Evolutionary conservation across 345 rosid species (phyloP), one percentile per base, ranked within the genome.

Genomic region (Lumnitzera littorea): DNA sequence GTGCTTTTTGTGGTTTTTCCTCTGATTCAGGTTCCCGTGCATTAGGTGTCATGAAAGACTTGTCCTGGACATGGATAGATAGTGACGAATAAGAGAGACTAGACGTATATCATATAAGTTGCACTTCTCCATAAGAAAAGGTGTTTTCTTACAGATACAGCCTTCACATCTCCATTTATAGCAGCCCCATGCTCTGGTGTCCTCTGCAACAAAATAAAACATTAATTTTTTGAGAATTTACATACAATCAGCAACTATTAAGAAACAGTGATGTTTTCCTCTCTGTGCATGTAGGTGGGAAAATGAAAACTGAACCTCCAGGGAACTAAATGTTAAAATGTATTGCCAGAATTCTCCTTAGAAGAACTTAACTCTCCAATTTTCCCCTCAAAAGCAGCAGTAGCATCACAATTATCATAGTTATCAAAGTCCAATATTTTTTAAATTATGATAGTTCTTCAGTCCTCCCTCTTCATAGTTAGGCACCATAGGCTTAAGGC

Each of bases 1-100:
- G 95, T 62, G 80, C 74, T 68, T 94, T 94, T 76, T 90, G 99
- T 62, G 97, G 99, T 66, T 86, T 94, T 72, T 90, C 97, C 76
- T 94, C 99, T 31, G 96, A 91, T 72, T 90, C 99, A 62, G 95
- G 96, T 63, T 90, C 99, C 41, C 97, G 89, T 36, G 67, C 62
- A 66, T 64, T 75, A 62, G 84, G 69, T 25, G 78, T 64, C 67
- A 87, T 70, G 66, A 78, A 78, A 62, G 85, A 43, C 76, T 67
- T 76, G 58, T 84, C 96, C 97, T 94, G 83, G 59, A 56, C 27
- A 56, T 43, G 63, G 56, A 67, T 15, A n/a, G 7, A 53, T 15
- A 20, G 62, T 56, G 50, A 2, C 43, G 63, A 61, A 63, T 27
- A 43, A 55, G 15, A 24, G 46, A 23, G 54, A 24, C 13, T 9